Evolutionary conservation across 805 yeast species (phyloP), one percentile per base, ranked within the genome.

Genomic region (Ascoidea asiatica): DNA sequence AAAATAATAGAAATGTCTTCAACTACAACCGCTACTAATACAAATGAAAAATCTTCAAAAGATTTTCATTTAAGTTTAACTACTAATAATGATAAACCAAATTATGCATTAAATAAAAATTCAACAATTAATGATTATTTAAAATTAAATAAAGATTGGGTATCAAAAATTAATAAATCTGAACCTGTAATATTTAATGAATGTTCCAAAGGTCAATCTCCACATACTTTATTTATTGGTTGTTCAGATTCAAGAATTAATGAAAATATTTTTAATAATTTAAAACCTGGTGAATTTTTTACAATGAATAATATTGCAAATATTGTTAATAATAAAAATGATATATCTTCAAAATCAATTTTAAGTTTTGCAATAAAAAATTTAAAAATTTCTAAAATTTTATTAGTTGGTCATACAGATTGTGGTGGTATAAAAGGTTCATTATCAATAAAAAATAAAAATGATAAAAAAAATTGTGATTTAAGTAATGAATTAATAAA

Each of bases 371-470:
- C 95, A 4, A 75, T 89, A 52, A 88, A 85, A 52, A 86, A 81
- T 15, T 69, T 88, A 47, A 81, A 82, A 56, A 92, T 90, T 37
- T 72, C 70, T 51, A 85, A 83, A 57, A 77, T 89, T 44, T 72
- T 88, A 45, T 83, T 89, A 4, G 86, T 95, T 63, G 97, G 97
- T 5, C 97, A 89, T 63, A 81, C 90, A 29, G 95, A 86, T 61
- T 89, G 97, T 69, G 96, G 95, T 43, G 97, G 96, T 35, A 76
- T 87, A 42, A 78, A 84, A 77, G 86, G 95, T 21, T 78, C 89
- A 5, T 63, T 88, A 39, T 70, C 79, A 2, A 69, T 75, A 46
- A 74, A 77, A 54, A 71, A 71, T 52, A 33, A 33, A 38, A 21
- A 18, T 19, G 42, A 40, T 21, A 29, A 19, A 6, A 15, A 20